Conservation (phyloP, 2,329 filamentous ascomycete genomes). For the Hawksworthiomyces lignivorus region DNA sequence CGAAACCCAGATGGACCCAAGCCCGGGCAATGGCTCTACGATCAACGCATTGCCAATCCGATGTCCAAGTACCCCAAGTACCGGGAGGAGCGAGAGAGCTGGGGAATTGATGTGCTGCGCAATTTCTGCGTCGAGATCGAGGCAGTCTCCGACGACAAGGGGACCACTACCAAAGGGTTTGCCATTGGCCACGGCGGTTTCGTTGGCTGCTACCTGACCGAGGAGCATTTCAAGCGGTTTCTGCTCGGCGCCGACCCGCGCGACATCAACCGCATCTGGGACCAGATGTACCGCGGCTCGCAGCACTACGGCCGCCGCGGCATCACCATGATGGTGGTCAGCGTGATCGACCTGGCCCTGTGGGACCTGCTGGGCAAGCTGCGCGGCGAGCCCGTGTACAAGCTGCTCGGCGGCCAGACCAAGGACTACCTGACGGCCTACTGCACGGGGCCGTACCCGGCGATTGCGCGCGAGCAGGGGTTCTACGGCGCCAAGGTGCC, state of each 20-base stretch:
- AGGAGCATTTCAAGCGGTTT: slow-evolving; percentile 8
- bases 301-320: slow-evolving; percentile 8
- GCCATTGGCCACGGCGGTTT: slow-evolving; percentile 7
- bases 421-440: slow-evolving; percentile 2
- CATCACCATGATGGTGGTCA: slow-evolving; percentile 5
- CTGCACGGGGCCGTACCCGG: slow-evolving; percentile 6
- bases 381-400: slow-evolving; percentile 8
- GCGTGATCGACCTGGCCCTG: slow-evolving; percentile 7
- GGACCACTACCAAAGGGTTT: slow-evolving; percentile 2
- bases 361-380: slow-evolving; percentile 10
- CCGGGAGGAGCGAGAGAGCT: slow-evolving; percentile 1
- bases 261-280: slow-evolving; percentile 7
- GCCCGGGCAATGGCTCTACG: slow-evolving; percentile 7
- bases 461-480: not conserved
- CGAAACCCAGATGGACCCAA: slow-evolving; percentile 5
- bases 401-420: slow-evolving; percentile 5
- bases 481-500: slow-evolving; percentile 6
- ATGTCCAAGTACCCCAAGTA: slow-evolving; percentile 7
- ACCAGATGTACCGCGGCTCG: slow-evolving; percentile 9
- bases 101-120: slow-evolving; percentile 7
- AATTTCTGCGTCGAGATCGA: slow-evolving; percentile 8
- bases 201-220: slow-evolving; percentile 4
- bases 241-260: slow-evolving; percentile 7
- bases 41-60: slow-evolving; percentile 3
- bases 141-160: not conserved